These are phyloP conservation scores for Nymphaea thermarum DNA, from an alignment of 164 flowering plant genomes.

Conservation along the genomic window DNA sequence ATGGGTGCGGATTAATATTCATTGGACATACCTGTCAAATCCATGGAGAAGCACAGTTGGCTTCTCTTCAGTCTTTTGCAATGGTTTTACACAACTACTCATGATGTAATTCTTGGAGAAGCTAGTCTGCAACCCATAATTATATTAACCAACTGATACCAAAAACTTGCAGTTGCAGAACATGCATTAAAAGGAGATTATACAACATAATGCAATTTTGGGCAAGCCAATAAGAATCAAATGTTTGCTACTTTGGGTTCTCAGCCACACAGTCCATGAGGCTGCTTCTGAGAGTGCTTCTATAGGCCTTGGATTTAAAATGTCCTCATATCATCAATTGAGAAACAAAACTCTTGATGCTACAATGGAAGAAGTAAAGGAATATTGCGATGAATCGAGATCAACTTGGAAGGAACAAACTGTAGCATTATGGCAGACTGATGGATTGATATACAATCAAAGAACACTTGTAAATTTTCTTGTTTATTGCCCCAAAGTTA, in stretches of 20 bases:
- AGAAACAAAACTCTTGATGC: not conserved
- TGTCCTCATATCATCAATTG: too few species aligned
- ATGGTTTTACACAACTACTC: slow-evolving; percentile 85
- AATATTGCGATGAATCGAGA: too few species aligned
- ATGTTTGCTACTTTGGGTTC: not conserved
- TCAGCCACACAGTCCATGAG: not conserved
- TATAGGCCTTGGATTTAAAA: not conserved
- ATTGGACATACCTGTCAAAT: slow-evolving; percentile 69
- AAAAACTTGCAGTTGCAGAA: not conserved
- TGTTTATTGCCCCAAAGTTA: too few species aligned
- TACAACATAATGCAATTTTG: too few species aligned
- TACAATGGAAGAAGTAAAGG: not conserved
- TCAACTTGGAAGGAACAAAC: too few species aligned
- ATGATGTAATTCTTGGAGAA: slow-evolving; percentile 32
- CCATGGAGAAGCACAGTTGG: slow-evolving; percentile 91
- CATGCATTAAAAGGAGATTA: not conserved
- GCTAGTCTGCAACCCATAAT: slow-evolving; percentile 30
- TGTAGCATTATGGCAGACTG: too few species aligned
- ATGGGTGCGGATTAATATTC: not conserved
- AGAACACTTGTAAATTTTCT: too few species aligned
- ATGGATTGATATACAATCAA: too few species aligned
- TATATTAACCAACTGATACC: not conserved
- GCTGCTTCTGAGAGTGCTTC: not conserved
- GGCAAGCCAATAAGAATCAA: too few species aligned
- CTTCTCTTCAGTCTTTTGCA: slow-evolving; percentile 16